Conservation (phyloP, 495 filamentous ascomycete genomes). For the Penicillium alfredii region DNA sequence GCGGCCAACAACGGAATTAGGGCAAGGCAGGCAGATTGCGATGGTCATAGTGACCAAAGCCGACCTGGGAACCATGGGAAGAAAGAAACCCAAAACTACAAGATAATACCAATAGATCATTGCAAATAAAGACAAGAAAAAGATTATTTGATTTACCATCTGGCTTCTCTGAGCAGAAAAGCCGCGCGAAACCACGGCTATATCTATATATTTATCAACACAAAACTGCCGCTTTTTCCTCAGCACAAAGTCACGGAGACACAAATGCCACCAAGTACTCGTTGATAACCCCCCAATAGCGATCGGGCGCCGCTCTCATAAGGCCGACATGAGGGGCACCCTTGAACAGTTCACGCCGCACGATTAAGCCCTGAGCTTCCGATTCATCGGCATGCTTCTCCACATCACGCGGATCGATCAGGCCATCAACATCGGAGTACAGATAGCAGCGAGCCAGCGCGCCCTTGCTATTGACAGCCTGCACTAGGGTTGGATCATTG, state of each 20-base stretch:
- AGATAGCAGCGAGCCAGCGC: slow-evolving; percentile 34
- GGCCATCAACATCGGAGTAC: slow-evolving; percentile 40
- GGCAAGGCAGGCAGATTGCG: too few species aligned
- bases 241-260: slow-evolving; percentile 1
- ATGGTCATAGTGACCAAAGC: slow-evolving; percentile 7
- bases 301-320: slow-evolving; percentile 35
- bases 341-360: slow-evolving; percentile 34
- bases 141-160: too few species aligned
- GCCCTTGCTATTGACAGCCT: slow-evolving; percentile 12
- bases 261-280: slow-evolving; percentile 15
- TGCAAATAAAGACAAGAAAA: too few species aligned
- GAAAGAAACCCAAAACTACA: slow-evolving; percentile 1
- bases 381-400: slow-evolving; percentile 39
- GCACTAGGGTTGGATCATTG: slow-evolving; percentile 27
- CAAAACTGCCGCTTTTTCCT: too few species aligned
- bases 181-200: too few species aligned
- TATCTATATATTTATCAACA: too few species aligned
- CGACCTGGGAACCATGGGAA: neutral
- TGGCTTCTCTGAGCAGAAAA: too few species aligned
- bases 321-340: slow-evolving; percentile 41
- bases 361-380: slow-evolving; percentile 29
- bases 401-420: slow-evolving; percentile 34
- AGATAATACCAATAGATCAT: too few species aligned
- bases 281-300: slow-evolving; percentile 40
- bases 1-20: too few species aligned